Evolutionary conservation across 345 rosid species (phyloP), one percentile per base, ranked within the genome.

Genomic region (Brassica cretica): DNA sequence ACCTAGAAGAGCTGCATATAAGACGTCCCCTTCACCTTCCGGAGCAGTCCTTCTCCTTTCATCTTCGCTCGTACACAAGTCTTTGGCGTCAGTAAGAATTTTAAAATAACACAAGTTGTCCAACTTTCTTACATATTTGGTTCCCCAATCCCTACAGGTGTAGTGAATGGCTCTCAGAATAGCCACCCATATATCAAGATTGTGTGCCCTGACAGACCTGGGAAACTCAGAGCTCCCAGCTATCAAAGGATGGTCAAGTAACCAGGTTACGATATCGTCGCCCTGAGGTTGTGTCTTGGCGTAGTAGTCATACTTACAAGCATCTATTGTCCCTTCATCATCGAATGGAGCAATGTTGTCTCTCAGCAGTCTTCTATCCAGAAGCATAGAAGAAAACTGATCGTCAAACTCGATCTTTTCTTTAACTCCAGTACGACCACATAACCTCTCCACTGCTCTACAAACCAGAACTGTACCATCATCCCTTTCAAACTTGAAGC

Each of bases 201-300:
- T 68, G 60, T 68, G 66, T 62, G 56, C 68, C 44, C 70, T 46
- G 70, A 73, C 29, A 73, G 74, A 41, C 29, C 27, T 67, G 46
- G 70, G 78, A 73, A 65, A 65, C 10, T 59, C 63, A 59, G 9
- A 59, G 63, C 51, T 68, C 66, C 14, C 60, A 27, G 68, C 71
- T 46, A 16, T 64, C 58, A 35, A 35, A 16, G 4, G 14, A 41
- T 51, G 11, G 16, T 68, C 70, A 25, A 44, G 19, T 46, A 79
- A 73, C 82, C 82, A 79, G 33, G 70, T 68, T 68, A 73, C 4
- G 73, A 72, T 24, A 44, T 72, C 77, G 24, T 78, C 77, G 2
- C 81, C 77, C 39, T 72, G 73, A 59, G 77, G 56, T 41, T 29
- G 55, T 59, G 64, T 60, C 73, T 72, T 72, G 68, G 77, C 68